Evolutionary conservation across 1,284 basidiomycete genomes (phyloP).

Genomic region (Pascua sp.): DNA sequence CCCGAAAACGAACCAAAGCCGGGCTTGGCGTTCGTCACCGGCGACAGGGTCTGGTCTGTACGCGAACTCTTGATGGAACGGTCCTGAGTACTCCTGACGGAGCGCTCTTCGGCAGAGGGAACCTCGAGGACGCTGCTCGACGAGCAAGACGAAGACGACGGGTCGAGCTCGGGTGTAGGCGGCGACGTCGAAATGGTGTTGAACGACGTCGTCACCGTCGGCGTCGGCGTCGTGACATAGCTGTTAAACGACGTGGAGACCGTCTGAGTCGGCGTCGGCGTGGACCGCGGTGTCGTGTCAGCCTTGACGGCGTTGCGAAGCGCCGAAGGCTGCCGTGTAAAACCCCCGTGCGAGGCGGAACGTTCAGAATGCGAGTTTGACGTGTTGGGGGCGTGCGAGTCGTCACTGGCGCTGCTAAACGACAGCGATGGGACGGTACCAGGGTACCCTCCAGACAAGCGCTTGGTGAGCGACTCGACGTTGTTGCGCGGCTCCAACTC

Average conservation of each 20-base stretch:
- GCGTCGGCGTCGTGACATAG: too few relatives aligned
- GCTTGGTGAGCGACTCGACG: neutral
- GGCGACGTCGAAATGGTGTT: conserved; percentile 12
- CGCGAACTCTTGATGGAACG: neutral
- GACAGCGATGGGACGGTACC: too few relatives aligned
- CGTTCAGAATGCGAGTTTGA: neutral
- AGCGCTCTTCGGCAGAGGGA: conserved; percentile 10
- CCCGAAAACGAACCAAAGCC: neutral
- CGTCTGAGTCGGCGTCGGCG: too few relatives aligned
- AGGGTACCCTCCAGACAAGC: too few relatives aligned
- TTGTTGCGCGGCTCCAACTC: neutral
- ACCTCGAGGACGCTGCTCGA: conserved; percentile 16
- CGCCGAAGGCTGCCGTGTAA: conserved; percentile 3
- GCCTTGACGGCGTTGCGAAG: conserved; percentile 6
- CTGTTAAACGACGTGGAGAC: too few relatives aligned
- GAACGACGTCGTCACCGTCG: neutral
- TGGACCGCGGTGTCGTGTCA: too few relatives aligned
- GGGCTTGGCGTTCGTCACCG: neutral
- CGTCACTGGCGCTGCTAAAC: too few relatives aligned
- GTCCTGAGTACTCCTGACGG: neutral
- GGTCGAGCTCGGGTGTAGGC: conserved; percentile 33
- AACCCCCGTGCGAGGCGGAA: too few relatives aligned
- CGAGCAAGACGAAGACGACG: conserved; percentile 21
- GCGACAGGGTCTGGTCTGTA: neutral
- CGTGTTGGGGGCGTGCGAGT: too few relatives aligned